Evolutionary conservation across 495 filamentous ascomycete genomes (phyloP).

Genomic region (Daldinia bambusicola): DNA sequence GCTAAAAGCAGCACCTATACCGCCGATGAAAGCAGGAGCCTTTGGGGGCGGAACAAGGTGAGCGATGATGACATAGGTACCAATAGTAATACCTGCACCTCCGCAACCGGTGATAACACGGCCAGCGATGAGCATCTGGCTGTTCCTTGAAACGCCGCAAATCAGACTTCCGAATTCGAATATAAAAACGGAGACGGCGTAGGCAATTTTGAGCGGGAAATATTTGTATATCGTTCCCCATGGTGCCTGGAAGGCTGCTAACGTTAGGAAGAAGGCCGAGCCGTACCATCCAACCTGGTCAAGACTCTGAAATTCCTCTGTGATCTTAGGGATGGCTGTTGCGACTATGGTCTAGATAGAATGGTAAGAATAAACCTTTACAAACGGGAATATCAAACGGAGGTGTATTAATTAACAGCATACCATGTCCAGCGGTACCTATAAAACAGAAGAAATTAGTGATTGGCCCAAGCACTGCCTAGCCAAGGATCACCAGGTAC

Average conservation of each 20-base stretch:
- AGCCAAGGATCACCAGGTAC: not conserved
- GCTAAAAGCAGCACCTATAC: slow-evolving; percentile 1
- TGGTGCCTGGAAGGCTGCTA: slow-evolving; percentile 1
- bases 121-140: not conserved
- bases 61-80: not conserved
- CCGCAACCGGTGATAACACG: slow-evolving; percentile 2
- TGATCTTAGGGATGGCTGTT: not conserved
- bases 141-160: not conserved
- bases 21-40: not conserved
- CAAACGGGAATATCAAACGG: not conserved
- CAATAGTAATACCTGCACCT: not conserved
- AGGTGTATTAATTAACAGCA: not conserved
- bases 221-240: not conserved
- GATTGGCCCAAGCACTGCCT: not conserved
- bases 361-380: not conserved
- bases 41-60: not conserved
- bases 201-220: not conserved
- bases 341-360: not conserved
- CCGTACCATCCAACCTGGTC: not conserved
- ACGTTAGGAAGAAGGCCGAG: not conserved
- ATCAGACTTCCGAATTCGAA: slow-evolving; percentile 3
- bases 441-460: not conserved
- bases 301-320: not conserved
- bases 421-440: slow-evolving; percentile 3
- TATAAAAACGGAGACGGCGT: not conserved